A percentile compares a stretch with the other conserved stretches of the same genome.
Evolutionary conservation across 2,329 filamentous ascomycete species (phyloP).

Genomic region (Beauveria australis): DNA sequence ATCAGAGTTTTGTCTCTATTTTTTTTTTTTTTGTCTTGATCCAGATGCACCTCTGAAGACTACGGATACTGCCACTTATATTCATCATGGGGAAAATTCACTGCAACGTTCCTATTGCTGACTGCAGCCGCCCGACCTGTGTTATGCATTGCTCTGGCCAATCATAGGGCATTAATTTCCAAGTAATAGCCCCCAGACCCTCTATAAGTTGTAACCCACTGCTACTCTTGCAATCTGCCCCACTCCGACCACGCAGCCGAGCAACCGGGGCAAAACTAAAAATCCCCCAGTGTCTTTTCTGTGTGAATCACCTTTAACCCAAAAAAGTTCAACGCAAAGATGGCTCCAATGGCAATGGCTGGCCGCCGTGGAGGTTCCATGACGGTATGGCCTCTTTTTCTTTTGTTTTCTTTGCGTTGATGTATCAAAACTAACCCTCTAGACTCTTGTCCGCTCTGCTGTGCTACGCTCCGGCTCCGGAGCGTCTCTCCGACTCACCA

Average conservation of each 20-base stretch:
- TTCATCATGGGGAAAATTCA: too few relatives aligned
- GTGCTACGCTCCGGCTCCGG: slow-evolving; percentile 20
- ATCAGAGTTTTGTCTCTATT: too few relatives aligned
- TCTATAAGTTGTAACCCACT: not conserved
- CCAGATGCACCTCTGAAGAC: too few relatives aligned
- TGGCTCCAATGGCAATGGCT: slow-evolving; percentile 44
- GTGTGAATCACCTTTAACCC: slow-evolving; percentile 4
- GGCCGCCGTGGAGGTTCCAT: slow-evolving; percentile 40
- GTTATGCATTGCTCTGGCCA: slow-evolving; percentile 16
- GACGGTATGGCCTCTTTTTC: slow-evolving; percentile 27
- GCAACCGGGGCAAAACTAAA: slow-evolving; percentile 13
- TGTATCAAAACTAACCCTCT: slow-evolving; percentile 7
- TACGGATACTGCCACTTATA: too few relatives aligned
- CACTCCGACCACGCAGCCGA: slow-evolving; percentile 9
- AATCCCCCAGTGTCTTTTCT: slow-evolving; percentile 17
- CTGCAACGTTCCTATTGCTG: too few relatives aligned
- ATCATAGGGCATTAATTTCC: slow-evolving; percentile 27
- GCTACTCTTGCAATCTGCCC: not conserved
- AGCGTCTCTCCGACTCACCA: slow-evolving; percentile 14
- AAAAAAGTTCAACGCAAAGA: slow-evolving; percentile 16
- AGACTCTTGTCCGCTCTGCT: slow-evolving; percentile 31
- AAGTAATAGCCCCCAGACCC: slow-evolving; percentile 15
- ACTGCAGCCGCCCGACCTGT: not conserved
- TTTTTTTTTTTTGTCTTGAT: too few relatives aligned
- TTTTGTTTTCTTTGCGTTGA: not conserved